Base-by-base conservation (phyloP, 169 alveolate genomes). In the Plasmodium vivax region DNA sequence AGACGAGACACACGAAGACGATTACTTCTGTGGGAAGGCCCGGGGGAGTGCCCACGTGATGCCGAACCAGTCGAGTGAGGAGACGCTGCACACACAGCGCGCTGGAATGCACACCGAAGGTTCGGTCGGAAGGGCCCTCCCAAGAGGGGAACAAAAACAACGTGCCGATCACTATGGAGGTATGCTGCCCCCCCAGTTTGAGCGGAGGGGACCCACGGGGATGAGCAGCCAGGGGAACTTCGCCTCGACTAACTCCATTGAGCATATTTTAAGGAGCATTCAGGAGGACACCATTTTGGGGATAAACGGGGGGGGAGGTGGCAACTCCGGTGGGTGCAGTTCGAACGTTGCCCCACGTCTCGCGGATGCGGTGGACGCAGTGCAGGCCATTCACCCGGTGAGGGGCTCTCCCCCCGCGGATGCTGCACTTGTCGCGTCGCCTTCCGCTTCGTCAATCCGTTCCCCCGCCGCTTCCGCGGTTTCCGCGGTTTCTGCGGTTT, bases 241-340 rank as follows among this genome's bases (percentile, higher is more conserved):
- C 32, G n/a, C 79, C 7, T 32, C 36, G 72, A 32, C 75, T 1
- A 82, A 82, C 41, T 82, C 75, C 4, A 82, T 82, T 82, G 90
- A 82, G 23, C 14, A 27, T 0, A 82, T 82, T n/a, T 41, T 82
- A 82, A 82, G 36, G 71, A 82, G 71, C 34, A 82, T 82, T 16
- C 90, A 82, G 71, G 75, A 82, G 34, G 62, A 41, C 23, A 82
- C n/a, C 30, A 51, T 41, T 30, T 41, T 82, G 1, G 47, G 41
- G 71, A 36, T 58, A 16, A 23, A 56, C 27, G 23, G 19, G 4
- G 58, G 58, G 51, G 19, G 1, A 34, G 14, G 19, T 77, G 32
- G 62, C 19, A 12, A 51, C 62, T 14, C 62, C 27, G 62, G 62
- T 51, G 62, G 62, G 23, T 12, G 62, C 7, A 51, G 23, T 23